Evolutionary conservation across 1,284 basidiomycete genomes (phyloP), one percentile per base, ranked within the genome.

Genomic region (Fomitopsis pinicola): DNA sequence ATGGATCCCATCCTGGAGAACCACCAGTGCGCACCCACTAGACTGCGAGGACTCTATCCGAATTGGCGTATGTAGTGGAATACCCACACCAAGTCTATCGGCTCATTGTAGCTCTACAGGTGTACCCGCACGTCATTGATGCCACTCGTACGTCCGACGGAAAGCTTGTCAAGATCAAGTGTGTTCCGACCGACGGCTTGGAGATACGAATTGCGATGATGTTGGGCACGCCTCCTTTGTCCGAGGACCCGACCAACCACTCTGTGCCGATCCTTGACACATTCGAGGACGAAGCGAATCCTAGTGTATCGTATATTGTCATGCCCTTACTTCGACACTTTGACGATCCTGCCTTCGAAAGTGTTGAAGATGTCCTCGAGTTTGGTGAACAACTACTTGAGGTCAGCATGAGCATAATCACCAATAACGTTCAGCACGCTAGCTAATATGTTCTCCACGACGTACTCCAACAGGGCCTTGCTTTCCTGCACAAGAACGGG

Each of bases 381-480:
- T 70, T 73, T 52, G 55, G 71, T 0, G 38, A 61, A 5, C 71
- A 73, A 45, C 68, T 67, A 0, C 57, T 73, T 2, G 69, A 72
- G 68, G 71, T 73, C 14, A 12, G 19, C 19, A 36, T 28, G 9
- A 36, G 50, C 50, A n/a, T 17, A n/a, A 17, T 22, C 22, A 22
- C 22, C 22, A 22, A 22, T 22, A 22, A 22, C 22, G 22, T 22
- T 22, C 22, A 22, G 22, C 22, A 22, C 22, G 22, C 15, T n/a
- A 5, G 19, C 3, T 9, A 12, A 14, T 15, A 12, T 19, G 5
- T 19, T 5, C 45, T 9, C 8, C 17, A 50, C 19, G 15, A 30
- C 17, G 8, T 9, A 7, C 26, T 12, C 9, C 30, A 19, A 9
- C 22, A 68, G 72, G 73, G 73, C 22, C 56, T 68, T 40, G 48